A percentile compares a stretch with the other conserved stretches of the same genome.
phyloP scores from a whole-genome alignment of 2,329 filamentous ascomycete genomes.

The Onygenales sp. region DNA sequence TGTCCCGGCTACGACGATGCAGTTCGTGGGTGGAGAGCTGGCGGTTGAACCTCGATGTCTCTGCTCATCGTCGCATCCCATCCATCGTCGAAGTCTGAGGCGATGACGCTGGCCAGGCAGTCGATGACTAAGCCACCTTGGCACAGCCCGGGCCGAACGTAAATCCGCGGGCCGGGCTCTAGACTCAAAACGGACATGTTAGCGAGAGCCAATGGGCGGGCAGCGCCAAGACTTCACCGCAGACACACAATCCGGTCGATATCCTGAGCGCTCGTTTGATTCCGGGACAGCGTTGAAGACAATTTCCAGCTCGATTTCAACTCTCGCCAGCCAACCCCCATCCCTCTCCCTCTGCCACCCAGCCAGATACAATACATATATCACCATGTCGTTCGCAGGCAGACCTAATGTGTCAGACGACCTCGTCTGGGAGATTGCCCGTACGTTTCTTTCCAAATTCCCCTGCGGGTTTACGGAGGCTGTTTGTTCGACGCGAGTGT shows the following conservation, averaged over 20 bases:
- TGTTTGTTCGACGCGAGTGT: background rate
- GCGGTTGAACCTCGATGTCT: no score
- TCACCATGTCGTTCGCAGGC: conserved; percentile 36
- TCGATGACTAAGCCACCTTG: background rate
- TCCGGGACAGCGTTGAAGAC: background rate
- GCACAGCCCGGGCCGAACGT: background rate
- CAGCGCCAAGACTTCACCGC: background rate
- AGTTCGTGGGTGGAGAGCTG: background rate
- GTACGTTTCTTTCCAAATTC: conserved; percentile 53
- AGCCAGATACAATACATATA: conserved; percentile 12
- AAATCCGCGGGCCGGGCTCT: background rate
- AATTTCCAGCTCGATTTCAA: background rate
- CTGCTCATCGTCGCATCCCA: no score
- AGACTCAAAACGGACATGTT: conserved; percentile 28
- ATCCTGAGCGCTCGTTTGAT: no score
- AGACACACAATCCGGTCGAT: no score
- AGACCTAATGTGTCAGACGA: conserved; percentile 76
- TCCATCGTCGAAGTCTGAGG: background rate
- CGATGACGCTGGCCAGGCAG: background rate
- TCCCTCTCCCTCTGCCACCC: background rate
- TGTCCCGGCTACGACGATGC: background rate
- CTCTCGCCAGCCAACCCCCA: background rate
- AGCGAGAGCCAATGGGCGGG: conserved; percentile 21
- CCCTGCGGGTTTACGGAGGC: no score
- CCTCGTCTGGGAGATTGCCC: conserved; percentile 89